Conservation (phyloP, 768 basidiomycete genomes). For the Trametes cingulata region DNA sequence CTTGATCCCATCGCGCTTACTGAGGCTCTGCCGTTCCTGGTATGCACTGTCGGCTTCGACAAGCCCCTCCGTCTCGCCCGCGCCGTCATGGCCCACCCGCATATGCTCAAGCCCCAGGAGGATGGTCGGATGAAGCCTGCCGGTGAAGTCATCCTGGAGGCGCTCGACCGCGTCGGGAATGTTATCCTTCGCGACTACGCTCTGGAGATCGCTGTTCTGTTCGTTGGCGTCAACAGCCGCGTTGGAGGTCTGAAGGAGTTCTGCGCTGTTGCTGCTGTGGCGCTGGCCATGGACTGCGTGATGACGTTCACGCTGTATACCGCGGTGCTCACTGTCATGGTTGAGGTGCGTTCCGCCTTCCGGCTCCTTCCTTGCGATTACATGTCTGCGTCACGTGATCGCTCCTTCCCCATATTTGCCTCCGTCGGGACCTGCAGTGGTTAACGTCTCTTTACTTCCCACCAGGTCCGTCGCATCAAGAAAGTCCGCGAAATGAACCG, state of each 20-base stretch:
- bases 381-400: neutral
- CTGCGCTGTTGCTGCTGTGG: constrained; percentile 90
- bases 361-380: constrained; percentile 9
- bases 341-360: constrained; percentile 63
- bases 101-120: constrained; percentile 38
- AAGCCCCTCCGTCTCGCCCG: constrained; percentile 92
- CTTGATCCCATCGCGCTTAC: constrained; percentile 92
- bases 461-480: constrained; percentile 70
- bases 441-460: neutral
- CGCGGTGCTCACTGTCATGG: constrained; percentile 89
- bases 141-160: constrained; percentile 81
- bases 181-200: constrained; percentile 91
- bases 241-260: constrained; percentile 92
- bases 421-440: neutral
- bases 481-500: constrained; percentile 53
- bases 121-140: constrained; percentile 67
- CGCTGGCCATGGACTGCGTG: constrained; percentile 83
- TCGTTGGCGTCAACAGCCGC: constrained; percentile 82
- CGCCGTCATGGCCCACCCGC: constrained; percentile 85
- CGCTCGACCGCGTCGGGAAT: constrained; percentile 75
- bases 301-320: constrained; percentile 89
- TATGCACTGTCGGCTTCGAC: constrained; percentile 97
- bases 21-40: constrained; percentile 96
- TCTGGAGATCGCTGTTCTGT: constrained; percentile 87
- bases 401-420: neutral